phyloP scores from a whole-genome alignment of 768 basidiomycete species.

The Naganishia vishniacii region DNA sequence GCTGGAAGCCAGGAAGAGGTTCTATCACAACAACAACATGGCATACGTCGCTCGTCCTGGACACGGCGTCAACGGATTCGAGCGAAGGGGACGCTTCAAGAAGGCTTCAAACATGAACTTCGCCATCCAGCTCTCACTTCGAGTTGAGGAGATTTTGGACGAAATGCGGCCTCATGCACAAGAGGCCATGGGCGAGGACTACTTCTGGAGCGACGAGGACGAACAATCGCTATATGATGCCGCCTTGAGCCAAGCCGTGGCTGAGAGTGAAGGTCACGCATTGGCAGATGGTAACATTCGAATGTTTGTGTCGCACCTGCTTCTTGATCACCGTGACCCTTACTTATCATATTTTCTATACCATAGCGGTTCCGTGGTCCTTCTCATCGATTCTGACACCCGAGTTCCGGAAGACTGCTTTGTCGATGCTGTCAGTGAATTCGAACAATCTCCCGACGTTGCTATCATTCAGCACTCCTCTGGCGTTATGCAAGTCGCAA shows the following conservation, averaged over 20 bases:
- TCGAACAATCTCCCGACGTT: conserved; percentile 72
- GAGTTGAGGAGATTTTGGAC: conserved; percentile 55
- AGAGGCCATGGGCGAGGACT: conserved; percentile 43
- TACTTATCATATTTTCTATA: conserved; percentile 48
- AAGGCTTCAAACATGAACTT: conserved; percentile 93
- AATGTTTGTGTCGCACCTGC: conserved; percentile 49
- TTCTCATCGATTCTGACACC: conserved; percentile 77
- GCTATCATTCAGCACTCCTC: conserved; percentile 60
- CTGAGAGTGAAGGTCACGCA: conserved; percentile 63
- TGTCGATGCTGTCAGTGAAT: conserved; percentile 79
- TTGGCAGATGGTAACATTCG: conserved; percentile 65
- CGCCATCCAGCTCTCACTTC: conserved; percentile 63
- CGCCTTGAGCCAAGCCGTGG: conserved; percentile 67
- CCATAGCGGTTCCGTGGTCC: conserved; percentile 61
- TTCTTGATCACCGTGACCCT: conserved; percentile 45
- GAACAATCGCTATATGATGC: conserved; percentile 62
- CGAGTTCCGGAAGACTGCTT: conserved; percentile 61
- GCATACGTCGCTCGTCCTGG: conserved; percentile 77
- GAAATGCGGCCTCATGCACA: conserved; percentile 54
- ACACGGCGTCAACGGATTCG: conserved; percentile 65
- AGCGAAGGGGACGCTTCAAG: conserved; percentile 84
- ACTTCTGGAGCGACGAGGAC: conserved; percentile 51
- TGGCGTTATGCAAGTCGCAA: too few species aligned
- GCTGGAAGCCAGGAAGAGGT: conserved; percentile 61
- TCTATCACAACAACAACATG: conserved; percentile 66